A percentile compares a stretch with the other conserved stretches of the same genome.
Conservation (phyloP, 176 grass and related monocot genomes). For the Aegilops umbellulata region DNA sequence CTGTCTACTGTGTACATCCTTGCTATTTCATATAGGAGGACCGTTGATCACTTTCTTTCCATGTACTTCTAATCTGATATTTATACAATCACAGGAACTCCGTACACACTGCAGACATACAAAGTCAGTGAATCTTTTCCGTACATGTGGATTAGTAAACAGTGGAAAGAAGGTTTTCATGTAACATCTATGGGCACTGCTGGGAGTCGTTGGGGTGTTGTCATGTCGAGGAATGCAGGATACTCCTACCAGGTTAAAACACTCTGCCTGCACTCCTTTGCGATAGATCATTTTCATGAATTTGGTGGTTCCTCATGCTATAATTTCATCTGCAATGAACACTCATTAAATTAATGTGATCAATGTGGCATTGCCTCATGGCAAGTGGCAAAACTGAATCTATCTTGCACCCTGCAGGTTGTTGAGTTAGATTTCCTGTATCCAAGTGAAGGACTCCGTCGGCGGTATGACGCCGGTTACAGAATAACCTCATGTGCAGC, state of each 20-base stretch:
- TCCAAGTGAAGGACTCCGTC: conserved; percentile 77
- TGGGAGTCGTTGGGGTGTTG: conserved; percentile 68
- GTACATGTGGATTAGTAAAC: conserved; percentile 81
- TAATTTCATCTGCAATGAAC: not conserved
- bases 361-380: not conserved
- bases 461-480: conserved; percentile 54
- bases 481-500: conserved; percentile 75
- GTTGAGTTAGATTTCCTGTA: conserved; percentile 88
- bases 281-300: not conserved
- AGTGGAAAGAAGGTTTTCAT: conserved; percentile 90
- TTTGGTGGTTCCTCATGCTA: not conserved
- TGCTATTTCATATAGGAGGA: not conserved
- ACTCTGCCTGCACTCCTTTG: not conserved
- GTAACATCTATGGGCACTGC: conserved; percentile 84
- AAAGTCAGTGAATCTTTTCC: conserved; percentile 85
- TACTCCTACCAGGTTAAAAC: conserved; percentile 62
- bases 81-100: conserved; percentile 44
- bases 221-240: conserved; percentile 74
- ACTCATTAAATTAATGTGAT: not conserved
- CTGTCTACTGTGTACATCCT: not conserved
- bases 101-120: conserved; percentile 66
- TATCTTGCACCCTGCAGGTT: conserved; percentile 39
- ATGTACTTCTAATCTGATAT: not conserved
- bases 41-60: not conserved
- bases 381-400: conserved; percentile 1